Base-by-base conservation (phyloP, 2,329 filamentous ascomycete genomes). In the Colletotrichum aenigma region DNA sequence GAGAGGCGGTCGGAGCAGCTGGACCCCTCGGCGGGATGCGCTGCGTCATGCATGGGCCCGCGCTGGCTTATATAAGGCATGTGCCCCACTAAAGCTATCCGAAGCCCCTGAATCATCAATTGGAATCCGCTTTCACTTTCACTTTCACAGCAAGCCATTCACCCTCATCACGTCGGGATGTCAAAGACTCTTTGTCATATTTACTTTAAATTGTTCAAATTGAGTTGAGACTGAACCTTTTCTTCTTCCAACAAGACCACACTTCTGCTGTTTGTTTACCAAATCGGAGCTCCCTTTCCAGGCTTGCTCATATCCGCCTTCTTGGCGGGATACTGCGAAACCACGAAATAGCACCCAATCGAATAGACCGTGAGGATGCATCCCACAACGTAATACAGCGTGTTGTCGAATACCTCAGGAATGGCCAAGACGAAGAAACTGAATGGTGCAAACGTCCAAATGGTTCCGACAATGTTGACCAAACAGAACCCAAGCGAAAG, bases 401-500 rank as follows among this genome's bases (percentile, higher is more conserved):
- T 26, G 10, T 24, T 30, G 34, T 74, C 58, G 16, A 74, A 74
- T 0, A 64, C 30, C 21, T 74, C 71, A 1, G 66, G 71, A 26
- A 70, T 28, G 0, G 58, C 65, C 38, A 70, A 24, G 8, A 70
- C 66, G 4, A 65, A 65, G 43, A 65, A 70, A 2, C 71, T 21
- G 43, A 64, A 74, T 0, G 66, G 66, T 0, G 71, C 58, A 36
- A 70, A 74, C 1, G 71, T 74, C 66, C 58, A 74, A n/a, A 74
- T 58, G 7, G 71, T 70, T 18, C 71, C 66, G 4, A 70, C 18
- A 10, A 74, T 74, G 1, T 74, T 74, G 32, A 70, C 24, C 1
- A 78, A 1, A 26, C 75, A 76, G 60, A 78, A 69, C 7, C 75
- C 67, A 18, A 78, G 66, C 26, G 70, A 66, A 4, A 76, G 43